Conservation (phyloP, 495 filamentous ascomycete species). For the Neurospora hispaniola region DNA sequence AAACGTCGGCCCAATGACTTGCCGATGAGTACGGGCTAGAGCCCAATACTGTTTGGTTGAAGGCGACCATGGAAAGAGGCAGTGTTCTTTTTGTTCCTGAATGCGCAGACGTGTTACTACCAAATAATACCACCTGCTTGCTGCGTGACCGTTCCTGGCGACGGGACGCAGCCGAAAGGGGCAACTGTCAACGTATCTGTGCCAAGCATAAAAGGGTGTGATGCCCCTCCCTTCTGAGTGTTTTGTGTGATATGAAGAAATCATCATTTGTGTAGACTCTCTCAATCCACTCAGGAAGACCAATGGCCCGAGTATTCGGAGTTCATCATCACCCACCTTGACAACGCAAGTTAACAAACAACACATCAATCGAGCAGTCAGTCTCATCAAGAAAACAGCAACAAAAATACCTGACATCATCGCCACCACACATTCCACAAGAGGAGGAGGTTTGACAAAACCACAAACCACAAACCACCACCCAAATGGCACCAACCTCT, state of each 20-base stretch:
- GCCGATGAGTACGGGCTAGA: not conserved
- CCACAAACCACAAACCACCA: not conserved
- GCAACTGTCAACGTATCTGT: not conserved
- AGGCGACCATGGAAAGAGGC: not conserved
- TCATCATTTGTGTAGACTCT: not conserved
- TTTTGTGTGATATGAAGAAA: not conserved
- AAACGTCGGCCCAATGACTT: not conserved
- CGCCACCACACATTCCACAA: too few species aligned
- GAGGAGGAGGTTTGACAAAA: too few species aligned
- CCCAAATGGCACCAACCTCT: not conserved
- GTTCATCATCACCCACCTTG: not conserved
- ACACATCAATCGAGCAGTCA: not conserved
- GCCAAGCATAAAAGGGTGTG: not conserved
- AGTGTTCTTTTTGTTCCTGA: not conserved
- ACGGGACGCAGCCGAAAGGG: not conserved
- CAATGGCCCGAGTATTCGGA: not conserved
- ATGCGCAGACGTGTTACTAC: not conserved
- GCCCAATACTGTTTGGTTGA: not conserved
- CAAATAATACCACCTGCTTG: not conserved
- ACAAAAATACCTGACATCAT: not conserved
- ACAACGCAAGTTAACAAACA: too few species aligned
- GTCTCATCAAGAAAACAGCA: not conserved
- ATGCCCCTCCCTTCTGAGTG: not conserved
- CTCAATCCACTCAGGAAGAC: not conserved
- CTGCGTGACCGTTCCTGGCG: not conserved